Conservation (phyloP, 1,139 yeast species). For the Yamadazyma atmosphaerica region DNA sequence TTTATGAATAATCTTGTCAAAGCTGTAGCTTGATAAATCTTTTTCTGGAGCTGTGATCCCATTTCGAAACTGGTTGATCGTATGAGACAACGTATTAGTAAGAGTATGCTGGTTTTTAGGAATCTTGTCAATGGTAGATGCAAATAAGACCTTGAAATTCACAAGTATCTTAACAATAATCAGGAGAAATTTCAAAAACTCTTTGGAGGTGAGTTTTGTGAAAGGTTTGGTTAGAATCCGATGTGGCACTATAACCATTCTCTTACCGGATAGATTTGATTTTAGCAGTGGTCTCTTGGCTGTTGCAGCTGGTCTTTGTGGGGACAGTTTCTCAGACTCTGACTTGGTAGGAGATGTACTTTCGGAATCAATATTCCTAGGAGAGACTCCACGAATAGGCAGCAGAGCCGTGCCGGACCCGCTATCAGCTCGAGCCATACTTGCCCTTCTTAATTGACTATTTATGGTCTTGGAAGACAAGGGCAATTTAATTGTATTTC, state of each 20-base stretch:
- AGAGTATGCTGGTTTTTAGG: constrained; percentile 9
- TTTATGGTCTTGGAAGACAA: constrained; percentile 45
- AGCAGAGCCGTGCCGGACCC: neutral
- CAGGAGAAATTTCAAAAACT: constrained; percentile 38
- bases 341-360: neutral
- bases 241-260: constrained; percentile 43
- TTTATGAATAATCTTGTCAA: constrained; percentile 23
- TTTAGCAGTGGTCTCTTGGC: constrained; percentile 3
- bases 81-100: constrained; percentile 11
- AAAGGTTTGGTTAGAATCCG: constrained; percentile 45
- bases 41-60: constrained; percentile 12
- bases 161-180: constrained; percentile 38
- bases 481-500: constrained; percentile 39
- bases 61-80: constrained; percentile 14
- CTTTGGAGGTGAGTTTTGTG: constrained; percentile 38
- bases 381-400: neutral
- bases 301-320: neutral
- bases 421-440: constrained; percentile 9
- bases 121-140: constrained; percentile 14
- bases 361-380: neutral
- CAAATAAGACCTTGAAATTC: constrained; percentile 36
- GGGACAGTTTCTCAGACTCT: neutral
- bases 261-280: constrained; percentile 18
- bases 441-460: constrained; percentile 31
- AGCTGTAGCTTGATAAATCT: constrained; percentile 16